Evolutionary conservation across 108 stramenopile genomes (phyloP).

Genomic region (Discostella pseudostelligera): DNA sequence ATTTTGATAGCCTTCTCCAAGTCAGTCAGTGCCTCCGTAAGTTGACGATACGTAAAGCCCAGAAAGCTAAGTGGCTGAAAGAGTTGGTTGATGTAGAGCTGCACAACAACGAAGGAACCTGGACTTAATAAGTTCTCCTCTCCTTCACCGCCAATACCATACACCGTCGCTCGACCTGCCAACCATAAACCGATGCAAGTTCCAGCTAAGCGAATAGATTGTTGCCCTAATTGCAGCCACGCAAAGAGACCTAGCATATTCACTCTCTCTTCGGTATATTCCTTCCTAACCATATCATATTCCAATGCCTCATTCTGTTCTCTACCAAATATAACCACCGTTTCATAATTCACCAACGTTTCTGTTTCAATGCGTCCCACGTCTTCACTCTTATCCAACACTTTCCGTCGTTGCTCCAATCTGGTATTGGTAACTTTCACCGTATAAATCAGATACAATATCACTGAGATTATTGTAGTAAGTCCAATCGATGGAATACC

Average conservation of each 20-base stretch:
- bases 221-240: conserved; percentile 43
- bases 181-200: conserved; percentile 35
- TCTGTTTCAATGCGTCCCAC: conserved; percentile 52
- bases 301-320: conserved; percentile 34
- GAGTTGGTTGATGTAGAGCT: conserved; percentile 46
- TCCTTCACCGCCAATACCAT: conserved; percentile 17
- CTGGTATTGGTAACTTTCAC: conserved; percentile 36
- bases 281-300: conserved; percentile 31
- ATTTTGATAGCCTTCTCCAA: conserved; percentile 50
- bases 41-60: conserved; percentile 45
- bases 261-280: conserved; percentile 40
- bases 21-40: conserved; percentile 47
- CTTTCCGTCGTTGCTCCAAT: conserved; percentile 26
- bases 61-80: conserved; percentile 41
- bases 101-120: conserved; percentile 49
- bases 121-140: conserved; percentile 20
- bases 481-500: conserved; percentile 32
- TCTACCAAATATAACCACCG: conserved; percentile 51
- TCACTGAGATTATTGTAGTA: conserved; percentile 27
- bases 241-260: conserved; percentile 48
- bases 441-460: conserved; percentile 35
- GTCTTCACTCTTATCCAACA: conserved; percentile 39
- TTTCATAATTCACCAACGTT: conserved; percentile 50
- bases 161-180: conserved; percentile 43
- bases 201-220: conserved; percentile 34